These are phyloP conservation scores for Curvularia spicifera DNA, from an alignment of 2,329 filamentous ascomycete species.

Conservation along the genomic window DNA sequence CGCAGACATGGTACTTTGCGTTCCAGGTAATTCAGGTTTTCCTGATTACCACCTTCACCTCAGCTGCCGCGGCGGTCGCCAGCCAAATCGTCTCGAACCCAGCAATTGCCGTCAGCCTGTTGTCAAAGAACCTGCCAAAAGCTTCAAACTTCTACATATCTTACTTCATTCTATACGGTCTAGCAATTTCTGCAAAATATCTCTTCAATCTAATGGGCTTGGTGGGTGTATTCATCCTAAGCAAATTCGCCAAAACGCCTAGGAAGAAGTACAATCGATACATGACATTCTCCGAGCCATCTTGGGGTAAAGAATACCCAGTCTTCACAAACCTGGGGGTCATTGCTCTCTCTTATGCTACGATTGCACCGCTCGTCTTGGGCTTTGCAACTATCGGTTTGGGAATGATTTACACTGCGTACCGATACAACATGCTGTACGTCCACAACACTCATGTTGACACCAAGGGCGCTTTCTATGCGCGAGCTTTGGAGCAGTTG, in stretches of 20 bases:
- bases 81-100: conserved; percentile 68
- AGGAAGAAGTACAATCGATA: conserved; percentile 43
- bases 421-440: conserved; percentile 58
- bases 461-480: conserved; percentile 55
- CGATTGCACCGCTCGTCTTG: conserved; percentile 57
- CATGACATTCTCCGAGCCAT: conserved; percentile 52
- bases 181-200: conserved; percentile 37
- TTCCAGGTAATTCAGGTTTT: conserved; percentile 95
- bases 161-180: conserved; percentile 90
- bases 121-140: conserved; percentile 77
- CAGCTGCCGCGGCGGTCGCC: conserved; percentile 70
- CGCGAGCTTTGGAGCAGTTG: conserved; percentile 55
- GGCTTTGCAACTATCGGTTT: conserved; percentile 55
- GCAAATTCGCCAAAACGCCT: conserved; percentile 60
- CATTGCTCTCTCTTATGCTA: conserved; percentile 56
- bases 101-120: conserved; percentile 63
- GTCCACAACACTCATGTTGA: conserved; percentile 57
- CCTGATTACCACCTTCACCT: conserved; percentile 81
- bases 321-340: conserved; percentile 56
- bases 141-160: conserved; percentile 95
- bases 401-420: conserved; percentile 55
- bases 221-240: conserved; percentile 84
- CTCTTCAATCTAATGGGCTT: conserved; percentile 80
- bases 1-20: conserved; percentile 89
- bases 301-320: conserved; percentile 56